Evolutionary conservation across 306 rosid species (phyloP).

Genomic region (Medicago truncatula): DNA sequence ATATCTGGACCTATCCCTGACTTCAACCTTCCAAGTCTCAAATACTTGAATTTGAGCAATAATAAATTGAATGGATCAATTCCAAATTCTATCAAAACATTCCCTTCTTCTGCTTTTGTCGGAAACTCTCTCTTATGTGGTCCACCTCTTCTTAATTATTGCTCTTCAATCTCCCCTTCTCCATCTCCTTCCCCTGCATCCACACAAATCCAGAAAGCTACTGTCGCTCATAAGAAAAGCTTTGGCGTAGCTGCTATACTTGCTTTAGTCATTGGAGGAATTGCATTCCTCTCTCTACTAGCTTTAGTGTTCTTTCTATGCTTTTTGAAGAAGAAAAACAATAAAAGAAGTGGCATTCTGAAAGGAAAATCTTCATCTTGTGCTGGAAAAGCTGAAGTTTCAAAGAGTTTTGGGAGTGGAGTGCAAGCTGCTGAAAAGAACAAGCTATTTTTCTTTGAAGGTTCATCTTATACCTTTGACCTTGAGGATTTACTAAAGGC

Average conservation of each 20-base stretch:
- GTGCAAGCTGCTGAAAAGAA: constrained; percentile 85
- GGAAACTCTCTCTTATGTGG: constrained; percentile 76
- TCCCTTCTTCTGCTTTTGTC: constrained; percentile 61
- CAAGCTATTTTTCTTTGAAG: constrained; percentile 79
- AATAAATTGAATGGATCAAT: constrained; percentile 73
- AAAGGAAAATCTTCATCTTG: constrained; percentile 63
- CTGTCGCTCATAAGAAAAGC: constrained; percentile 42
- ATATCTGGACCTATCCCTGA: constrained; percentile 73
- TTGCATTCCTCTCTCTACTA: constrained; percentile 52
- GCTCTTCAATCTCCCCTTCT: constrained; percentile 55
- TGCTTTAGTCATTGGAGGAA: constrained; percentile 61
- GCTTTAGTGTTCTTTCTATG: constrained; percentile 49
- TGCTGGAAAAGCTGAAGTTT: constrained; percentile 64
- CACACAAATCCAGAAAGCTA: constrained; percentile 40
- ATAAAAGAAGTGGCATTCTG: constrained; percentile 48
- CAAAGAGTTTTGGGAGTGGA: constrained; percentile 82
- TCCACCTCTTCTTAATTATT: constrained; percentile 65
- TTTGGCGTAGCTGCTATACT: constrained; percentile 56
- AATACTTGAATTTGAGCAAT: constrained; percentile 64
- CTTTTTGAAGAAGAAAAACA: constrained; percentile 52
- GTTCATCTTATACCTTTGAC: constrained; percentile 64
- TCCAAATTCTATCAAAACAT: constrained; percentile 65
- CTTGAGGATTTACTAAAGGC: constrained; percentile 86
- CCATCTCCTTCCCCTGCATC: constrained; percentile 54
- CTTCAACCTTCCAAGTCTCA: constrained; percentile 62